Evolutionary conservation across 2,329 filamentous ascomycete species (phyloP), one percentile per base, ranked within the genome.

Genomic region (Tolypocladium album): DNA sequence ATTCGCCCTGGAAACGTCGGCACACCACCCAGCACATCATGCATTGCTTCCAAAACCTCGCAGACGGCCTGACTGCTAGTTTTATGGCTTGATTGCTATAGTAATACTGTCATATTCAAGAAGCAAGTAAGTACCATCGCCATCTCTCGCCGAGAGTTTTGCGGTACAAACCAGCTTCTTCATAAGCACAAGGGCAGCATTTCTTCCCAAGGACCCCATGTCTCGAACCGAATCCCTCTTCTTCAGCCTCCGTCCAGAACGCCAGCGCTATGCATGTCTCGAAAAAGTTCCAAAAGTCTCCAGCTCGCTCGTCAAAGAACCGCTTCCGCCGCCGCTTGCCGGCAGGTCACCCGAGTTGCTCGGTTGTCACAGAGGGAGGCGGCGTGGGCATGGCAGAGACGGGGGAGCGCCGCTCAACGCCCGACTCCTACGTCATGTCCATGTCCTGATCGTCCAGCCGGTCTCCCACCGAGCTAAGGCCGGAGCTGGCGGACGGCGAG

Each of bases 401-500:
- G 17, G 50, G 15, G 36, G 11, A 27, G 45, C 34, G 3, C 20
- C 17, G 27, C 55, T 42, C 36, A 20, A 4, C 27, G 22, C 22
- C 31, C 45, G 43, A 42, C 42, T 27, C 43, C 24, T 52, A 52
- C 27, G 38, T 52, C 15, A 52, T 12, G 50, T 59, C 60, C 60
- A 61, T 60, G 24, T 55, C 53, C 20, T 58, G 24, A 2, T 72
- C 74, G 57, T 77, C 75, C 40, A 75, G 67, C 56, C 73, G 69
- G 61, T 83, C 82, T 3, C 78, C 80, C 2, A 85, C 74, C 4
- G 82, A 85, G 63, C 82, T 85, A 11, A 85, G 72, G 1, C 80
- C 81, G 3, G 82, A 85, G 62, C 81, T 85, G 22, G 75, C 75
- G 22, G 79, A 77, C 56, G 79, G 70, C 39, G 78, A 78, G 4